Evolutionary conservation across 768 basidiomycete species (phyloP), one percentile per base, ranked within the genome.

Genomic region (Podaxis sp.): DNA sequence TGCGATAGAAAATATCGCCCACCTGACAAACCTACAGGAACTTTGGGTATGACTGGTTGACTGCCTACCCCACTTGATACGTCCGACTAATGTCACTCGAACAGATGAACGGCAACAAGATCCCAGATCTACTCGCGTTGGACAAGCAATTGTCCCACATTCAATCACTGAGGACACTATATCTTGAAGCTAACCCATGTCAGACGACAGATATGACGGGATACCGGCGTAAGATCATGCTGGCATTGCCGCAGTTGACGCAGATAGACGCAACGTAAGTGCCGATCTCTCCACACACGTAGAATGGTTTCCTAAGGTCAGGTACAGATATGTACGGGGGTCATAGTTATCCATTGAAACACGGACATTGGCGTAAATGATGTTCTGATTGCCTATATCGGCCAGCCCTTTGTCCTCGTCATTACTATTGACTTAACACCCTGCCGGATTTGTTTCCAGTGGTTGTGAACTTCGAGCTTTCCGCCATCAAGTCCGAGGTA

Each of bases 191-290:
- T 4, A 99, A 99, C 71, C 97, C 97, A 2, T 91, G 94, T 66
- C 95, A 99, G 72, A 80, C 74, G 51, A 81, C 79, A 13, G 93
- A 98, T 69, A 89, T 85, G 73, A 78, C 83, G 2, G 84, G 81
- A 22, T 99, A 99, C 72, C 79, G 95, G 68, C 80, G 96, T 58
- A 99, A 97, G 77, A 82, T 99, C 59, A 93, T 92, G 73, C 76
- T 99, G 42, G 87, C 88, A 2, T 78, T 97, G 22, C 96, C 96
- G 0, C 93, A 96, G 69, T 75, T 99, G 61, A 86, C 86, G 70
- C 97, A 99, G 76, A 89, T 99, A 56, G 97, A 99, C 75, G 97
- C 97, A 46, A 98, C 92, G 90, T 98, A 70, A 65, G 95, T 87
- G 42, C 15, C 53, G 11, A 26, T 64, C 26, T 52, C 19, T 28